Conservation (phyloP, 192 early-diverging fungal genomes). For the Backusella parvicylindrica region DNA sequence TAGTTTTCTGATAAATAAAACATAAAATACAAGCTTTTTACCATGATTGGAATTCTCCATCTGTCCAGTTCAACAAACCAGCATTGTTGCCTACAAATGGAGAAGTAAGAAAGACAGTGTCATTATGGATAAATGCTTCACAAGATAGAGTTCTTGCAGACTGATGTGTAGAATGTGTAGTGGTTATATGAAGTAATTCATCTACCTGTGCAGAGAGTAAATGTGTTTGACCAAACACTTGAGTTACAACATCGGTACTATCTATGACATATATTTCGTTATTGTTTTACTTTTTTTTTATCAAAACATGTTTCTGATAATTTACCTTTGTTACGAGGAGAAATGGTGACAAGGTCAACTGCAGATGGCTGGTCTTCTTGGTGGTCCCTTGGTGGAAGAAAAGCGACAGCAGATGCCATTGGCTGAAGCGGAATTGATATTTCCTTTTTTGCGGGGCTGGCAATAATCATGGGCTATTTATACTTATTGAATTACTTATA, state of each 20-base stretch:
- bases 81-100: constrained; percentile 19
- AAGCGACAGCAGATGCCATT: not conserved
- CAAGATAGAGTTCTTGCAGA: constrained; percentile 10
- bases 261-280: not conserved
- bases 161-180: not conserved
- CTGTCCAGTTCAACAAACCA: constrained; percentile 19
- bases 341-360: constrained; percentile 5
- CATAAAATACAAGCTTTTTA: not conserved
- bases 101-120: constrained; percentile 29
- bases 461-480: constrained; percentile 24
- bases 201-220: constrained; percentile 6
- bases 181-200: constrained; percentile 9
- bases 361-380: not conserved
- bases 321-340: constrained; percentile 1
- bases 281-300: not conserved
- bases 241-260: constrained; percentile 7
- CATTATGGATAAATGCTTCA: constrained; percentile 32
- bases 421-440: constrained; percentile 26
- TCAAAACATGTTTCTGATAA: not conserved
- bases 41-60: constrained; percentile 33
- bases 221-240: constrained; percentile 19
- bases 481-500: constrained; percentile 19
- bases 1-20: not conserved
- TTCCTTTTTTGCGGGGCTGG: constrained; percentile 16
- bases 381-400: not conserved